These are phyloP conservation scores for Teratosphaeria pseudoeucalypti DNA, from an alignment of 2,329 filamentous ascomycete species.

Conservation along the genomic window DNA sequence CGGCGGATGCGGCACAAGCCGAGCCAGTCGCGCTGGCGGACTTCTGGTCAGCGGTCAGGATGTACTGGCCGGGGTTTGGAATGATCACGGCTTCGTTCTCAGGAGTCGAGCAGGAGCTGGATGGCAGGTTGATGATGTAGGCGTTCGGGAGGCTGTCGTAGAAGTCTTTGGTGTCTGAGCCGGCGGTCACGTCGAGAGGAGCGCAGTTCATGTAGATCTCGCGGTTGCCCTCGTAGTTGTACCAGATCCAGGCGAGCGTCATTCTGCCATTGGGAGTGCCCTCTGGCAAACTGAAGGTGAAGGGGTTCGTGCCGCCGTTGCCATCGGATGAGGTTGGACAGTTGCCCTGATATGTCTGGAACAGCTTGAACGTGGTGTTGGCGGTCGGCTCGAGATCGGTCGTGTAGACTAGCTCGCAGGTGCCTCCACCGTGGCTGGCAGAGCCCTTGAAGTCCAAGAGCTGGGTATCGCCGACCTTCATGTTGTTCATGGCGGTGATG, in stretches of 20 bases:
- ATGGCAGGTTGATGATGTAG: constrained; percentile 53
- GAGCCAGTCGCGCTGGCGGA: constrained; percentile 8
- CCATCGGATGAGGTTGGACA: constrained; percentile 62
- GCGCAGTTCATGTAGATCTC: constrained; percentile 99
- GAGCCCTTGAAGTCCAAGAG: constrained; percentile 57
- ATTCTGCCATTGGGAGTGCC: constrained; percentile 65
- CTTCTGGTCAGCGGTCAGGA: constrained; percentile 1
- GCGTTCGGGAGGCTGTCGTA: constrained; percentile 56
- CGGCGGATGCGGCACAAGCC: constrained; percentile 11
- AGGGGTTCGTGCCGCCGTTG: constrained; percentile 40
- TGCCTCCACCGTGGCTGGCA: constrained; percentile 79
- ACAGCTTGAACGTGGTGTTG: constrained; percentile 69
- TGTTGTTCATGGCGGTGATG: constrained; percentile 46
- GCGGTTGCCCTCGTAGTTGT: constrained; percentile 78
- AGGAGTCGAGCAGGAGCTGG: constrained; percentile 3
- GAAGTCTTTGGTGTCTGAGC: constrained; percentile 34
- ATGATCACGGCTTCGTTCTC: constrained; percentile 7
- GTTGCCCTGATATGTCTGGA: constrained; percentile 76
- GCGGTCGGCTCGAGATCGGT: constrained; percentile 61
- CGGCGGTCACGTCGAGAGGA: constrained; percentile 51
- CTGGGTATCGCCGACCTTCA: constrained; percentile 51
- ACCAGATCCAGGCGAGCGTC: constrained; percentile 84
- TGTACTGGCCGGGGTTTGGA: constrained; percentile 18
- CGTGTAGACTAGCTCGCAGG: constrained; percentile 76
- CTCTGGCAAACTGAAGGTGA: constrained; percentile 60